phyloP scores from a whole-genome alignment of 163 green algal species.

The Scenedesmus sp. region DNA sequence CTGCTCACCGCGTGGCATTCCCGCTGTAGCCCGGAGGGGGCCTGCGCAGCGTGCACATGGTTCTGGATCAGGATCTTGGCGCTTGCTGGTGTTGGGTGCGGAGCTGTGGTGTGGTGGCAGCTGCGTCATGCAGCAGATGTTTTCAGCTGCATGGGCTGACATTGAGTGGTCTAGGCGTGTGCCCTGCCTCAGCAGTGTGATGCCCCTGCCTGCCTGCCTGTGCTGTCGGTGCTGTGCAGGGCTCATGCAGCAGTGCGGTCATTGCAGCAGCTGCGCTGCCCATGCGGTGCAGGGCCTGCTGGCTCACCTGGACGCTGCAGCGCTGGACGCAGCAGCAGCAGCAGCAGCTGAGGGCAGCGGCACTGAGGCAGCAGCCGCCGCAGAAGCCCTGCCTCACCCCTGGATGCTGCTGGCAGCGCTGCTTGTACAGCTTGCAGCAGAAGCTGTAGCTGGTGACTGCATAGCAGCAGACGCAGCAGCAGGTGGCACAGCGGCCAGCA shows the following conservation, averaged over 20 bases:
- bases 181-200: background rate
- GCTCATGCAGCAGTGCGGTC: slow-evolving; percentile 11
- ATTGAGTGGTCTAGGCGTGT: no score
- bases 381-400: background rate
- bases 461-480: background rate
- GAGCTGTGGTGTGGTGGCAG: background rate
- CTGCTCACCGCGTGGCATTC: background rate
- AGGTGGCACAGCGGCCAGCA: background rate
- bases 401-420: slow-evolving; percentile 1
- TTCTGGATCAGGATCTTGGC: background rate
- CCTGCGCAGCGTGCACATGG: no score
- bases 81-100: background rate
- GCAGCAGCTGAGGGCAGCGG: background rate
- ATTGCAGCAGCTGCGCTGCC: slow-evolving; percentile 29
- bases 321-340: background rate
- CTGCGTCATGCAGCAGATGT: background rate
- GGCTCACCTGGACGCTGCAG: slow-evolving; percentile 21
- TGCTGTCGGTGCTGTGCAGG: slow-evolving; percentile 2
- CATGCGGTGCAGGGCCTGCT: slow-evolving; percentile 11
- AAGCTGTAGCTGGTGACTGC: background rate
- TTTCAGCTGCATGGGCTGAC: background rate
- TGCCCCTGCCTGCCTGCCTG: background rate
- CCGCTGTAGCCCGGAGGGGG: no score
- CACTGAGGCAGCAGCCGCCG: background rate
- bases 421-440: slow-evolving; percentile 25